Base-by-base conservation (phyloP, 2,329 filamentous ascomycete genomes). In the Cercospora sojina region DNA sequence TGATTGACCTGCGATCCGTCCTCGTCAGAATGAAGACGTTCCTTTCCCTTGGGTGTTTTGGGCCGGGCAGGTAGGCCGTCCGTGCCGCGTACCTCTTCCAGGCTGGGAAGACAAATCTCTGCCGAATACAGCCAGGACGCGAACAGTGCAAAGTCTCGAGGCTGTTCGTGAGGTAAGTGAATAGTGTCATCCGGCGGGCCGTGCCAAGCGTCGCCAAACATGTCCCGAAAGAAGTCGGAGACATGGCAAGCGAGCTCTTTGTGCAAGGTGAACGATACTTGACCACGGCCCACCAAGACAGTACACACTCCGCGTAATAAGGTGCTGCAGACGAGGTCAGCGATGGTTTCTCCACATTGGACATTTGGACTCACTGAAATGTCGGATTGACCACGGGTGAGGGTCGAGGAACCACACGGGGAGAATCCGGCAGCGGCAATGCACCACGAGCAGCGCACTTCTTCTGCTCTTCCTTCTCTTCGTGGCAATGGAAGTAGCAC, bases 241-340 rank as follows among this genome's bases (percentile, higher is more conserved):
- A 53, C 31, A 20, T 62, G 23, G 60, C 60, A 62, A n/a, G 59
- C 60, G 27, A 62, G 60, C 31, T 62, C 60, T 55, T 62, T 62
- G 6, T 62, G 60, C 8, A 62, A n/a, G n/a, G 60, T 62, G 47
- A 62, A 62, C 6, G 60, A 49, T 3, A 62, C 60, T 12, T 62
- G 60, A 16, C 60, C 60, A n/a, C 60, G 60, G 5, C 60, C 60
- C 8, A 62, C 27, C 18, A 56, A 20, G 16, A 62, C 31, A 6
- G 60, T 62, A 23, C 60, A 62, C 31, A 20, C 38, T 18, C 60
- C 60, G 20, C 23, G 60, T 7, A 62, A 31, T 1, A 62, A 49
- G 29, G 27, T 55, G 47, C 47, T 62, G 60, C 0, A 49, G 10
- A 18, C 9, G 2, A 7, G 18, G 47, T 62, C 20, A 62, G 47